Evolutionary conservation across 208 protist genomes (phyloP), one percentile per base, ranked within the genome.

Genomic region (Leishmania tarentolae): DNA sequence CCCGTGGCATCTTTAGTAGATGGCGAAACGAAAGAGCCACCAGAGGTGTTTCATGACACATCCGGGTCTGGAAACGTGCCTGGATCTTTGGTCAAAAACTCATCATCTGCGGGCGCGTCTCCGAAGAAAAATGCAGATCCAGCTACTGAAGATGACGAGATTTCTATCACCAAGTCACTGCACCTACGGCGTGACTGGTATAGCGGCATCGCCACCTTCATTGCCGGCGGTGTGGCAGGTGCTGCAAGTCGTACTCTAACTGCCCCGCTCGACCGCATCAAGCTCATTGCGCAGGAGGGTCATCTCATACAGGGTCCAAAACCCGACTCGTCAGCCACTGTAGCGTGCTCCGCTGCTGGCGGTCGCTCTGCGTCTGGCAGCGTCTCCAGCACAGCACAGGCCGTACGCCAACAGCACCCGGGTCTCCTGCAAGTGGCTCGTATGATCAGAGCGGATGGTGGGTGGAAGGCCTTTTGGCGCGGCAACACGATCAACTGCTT

Each of bases 211-310:
- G 88, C 92, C 15, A 97, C 95, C 4, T 98, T 97, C 83, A 69
- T 95, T 59, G 91, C 95, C 9, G 95, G 95, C 82, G 92, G 91
- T 53, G 83, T 97, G 17, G 96, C 96, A 1, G 96, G 95, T 2
- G 89, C 92, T 21, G 89, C 91, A 50, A 97, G 93, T 84, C 88
- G 96, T 15, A 97, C 95, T 19, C 76, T 95, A 46, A 98, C 95
- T 9, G 96, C 96, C 21, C 96, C 96, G 13, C 83, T 98, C n/a
- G 96, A 98, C 73, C 91, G 96, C 59, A 90, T 98, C 40, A 98
- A 98, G 81, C 90, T 97, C 37, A 95, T 98, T 75, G 92, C 97
- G n/a, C 96, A 98, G 72, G 94, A 98, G 81, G 95, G 95, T 4
- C 91, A 96, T 79, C 80, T 98, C 21, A 88, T 94, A 61, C 68